Percentiles rank a stretch among this genome's conserved stretches.
phyloP scores from a whole-genome alignment of 495 filamentous ascomycete genomes.

The Friedmanniomyces simplex region DNA sequence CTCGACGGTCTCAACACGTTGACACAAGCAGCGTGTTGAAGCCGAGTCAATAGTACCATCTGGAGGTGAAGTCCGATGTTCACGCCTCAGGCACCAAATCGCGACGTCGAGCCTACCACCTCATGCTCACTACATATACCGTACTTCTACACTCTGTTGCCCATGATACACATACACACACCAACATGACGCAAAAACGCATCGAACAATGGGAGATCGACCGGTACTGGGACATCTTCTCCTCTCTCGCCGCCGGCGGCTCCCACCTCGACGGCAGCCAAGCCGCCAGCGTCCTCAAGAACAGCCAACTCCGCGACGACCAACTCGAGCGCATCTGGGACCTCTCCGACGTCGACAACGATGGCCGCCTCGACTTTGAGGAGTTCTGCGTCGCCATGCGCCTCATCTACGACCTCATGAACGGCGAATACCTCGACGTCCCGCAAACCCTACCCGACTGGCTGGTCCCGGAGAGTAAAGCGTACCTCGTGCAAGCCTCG shows the following conservation, averaged over 20 bases:
- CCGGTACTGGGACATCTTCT: slow-evolving; percentile 99
- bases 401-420: slow-evolving; percentile 90
- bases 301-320: slow-evolving; percentile 83
- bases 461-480: slow-evolving; percentile 93
- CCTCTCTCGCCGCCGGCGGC: slow-evolving; percentile 69
- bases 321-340: slow-evolving; percentile 97
- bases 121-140: not conserved
- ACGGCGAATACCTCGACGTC: slow-evolving; percentile 84
- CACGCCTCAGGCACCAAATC: no score
- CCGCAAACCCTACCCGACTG: slow-evolving; percentile 79
- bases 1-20: no score
- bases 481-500: slow-evolving; percentile 84
- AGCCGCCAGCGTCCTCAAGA: slow-evolving; percentile 90
- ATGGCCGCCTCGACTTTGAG: slow-evolving; percentile 95
- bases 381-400: slow-evolving; percentile 99
- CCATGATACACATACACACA: not conserved
- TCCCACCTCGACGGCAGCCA: slow-evolving; percentile 79
- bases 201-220: slow-evolving; percentile 96
- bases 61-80: no score
- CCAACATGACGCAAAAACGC: slow-evolving; percentile 13
- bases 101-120: not conserved
- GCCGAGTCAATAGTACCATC: no score
- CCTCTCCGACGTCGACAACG: slow-evolving; percentile 89
- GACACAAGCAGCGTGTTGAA: no score
- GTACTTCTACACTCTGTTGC: not conserved